Base-by-base conservation (phyloP, 2,329 filamentous ascomycete genomes). In the Leptographium flavum region DNA sequence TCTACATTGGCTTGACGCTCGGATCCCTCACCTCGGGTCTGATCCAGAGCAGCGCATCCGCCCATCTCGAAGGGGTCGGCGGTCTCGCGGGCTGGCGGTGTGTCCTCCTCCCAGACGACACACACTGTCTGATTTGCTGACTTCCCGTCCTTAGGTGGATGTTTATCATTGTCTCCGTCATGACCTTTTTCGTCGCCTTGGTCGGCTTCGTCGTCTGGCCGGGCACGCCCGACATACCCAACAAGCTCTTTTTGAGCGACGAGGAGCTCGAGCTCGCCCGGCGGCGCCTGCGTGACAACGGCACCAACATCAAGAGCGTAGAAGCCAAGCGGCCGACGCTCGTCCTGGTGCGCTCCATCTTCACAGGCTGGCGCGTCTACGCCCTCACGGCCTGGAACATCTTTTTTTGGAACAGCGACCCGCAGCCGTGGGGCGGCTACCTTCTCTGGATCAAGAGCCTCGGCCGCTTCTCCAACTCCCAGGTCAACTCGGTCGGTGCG, bases 391-490 rank as follows among this genome's bases (percentile, higher is more conserved):
- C 19, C 5, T 38, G 36, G 36, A 38, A 38, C 21, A 23, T 23
- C n/a, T 10, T 38, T 21, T 23, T 38, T 23, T 17, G 4, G 5
- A 10, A 38, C 11, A 3, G 19, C 7, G 33, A n/a, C 62, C 3
- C 65, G 69, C 1, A 58, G 71, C 39, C 66, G 64, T 1, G 63
- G 56, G 73, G 70, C 2, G 67, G 64, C 0, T 78, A 71, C 47
- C 55, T 76, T 3, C 61, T 79, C 0, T 79, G 74, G 74, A 59
- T 79, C 39, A 77, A 77, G 57, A 72, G 67, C 45, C 53, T 77
- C 14, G 22, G 43, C 5, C 44, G 47, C 15, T 49, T 44, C 21
- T 25, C 14, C 10, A 25, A n/a, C 7, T 21, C 47, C 5, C 9
- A 35, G 6, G 38, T 49, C n/a, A 49, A 49, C 47, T 42, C 47